Percentiles rank a stretch among this genome's conserved stretches.
Conservation (phyloP, 805 yeast species). For the Barnettozyma vustinii region DNA sequence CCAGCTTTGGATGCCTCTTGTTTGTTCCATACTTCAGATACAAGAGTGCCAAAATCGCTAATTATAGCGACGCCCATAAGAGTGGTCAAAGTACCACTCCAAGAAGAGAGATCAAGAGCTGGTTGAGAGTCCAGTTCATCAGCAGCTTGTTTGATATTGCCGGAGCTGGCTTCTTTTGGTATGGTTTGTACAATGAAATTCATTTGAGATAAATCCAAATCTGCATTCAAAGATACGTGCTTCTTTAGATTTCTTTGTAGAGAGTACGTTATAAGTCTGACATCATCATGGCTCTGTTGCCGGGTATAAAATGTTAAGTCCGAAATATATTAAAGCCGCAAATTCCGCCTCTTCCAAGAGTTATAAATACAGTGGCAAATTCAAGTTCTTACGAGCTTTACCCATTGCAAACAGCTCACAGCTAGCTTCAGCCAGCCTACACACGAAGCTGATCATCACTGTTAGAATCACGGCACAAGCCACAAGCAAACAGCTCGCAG, state of each 20-base stretch:
- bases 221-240: neutral
- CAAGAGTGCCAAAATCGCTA: constrained; percentile 11
- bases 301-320: neutral
- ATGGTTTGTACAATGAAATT: constrained; percentile 14
- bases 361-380: neutral
- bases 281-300: too few relatives aligned
- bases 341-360: neutral
- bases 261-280: too few relatives aligned
- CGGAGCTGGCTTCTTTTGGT: constrained; percentile 14
- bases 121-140: constrained; percentile 11
- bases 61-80: constrained; percentile 3
- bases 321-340: neutral
- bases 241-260: too few relatives aligned
- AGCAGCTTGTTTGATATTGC: constrained; percentile 13
- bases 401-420: neutral
- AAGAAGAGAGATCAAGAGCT: constrained; percentile 11
- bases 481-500: neutral
- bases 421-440: neutral
- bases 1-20: constrained; percentile 11
- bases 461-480: neutral
- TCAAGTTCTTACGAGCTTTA: neutral
- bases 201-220: constrained; percentile 2
- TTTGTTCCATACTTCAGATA: constrained; percentile 16
- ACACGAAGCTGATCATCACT: neutral
- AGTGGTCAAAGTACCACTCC: constrained; percentile 8